Conservation (phyloP, 2,329 filamentous ascomycete genomes). For the Cladobotryum protrusum region DNA sequence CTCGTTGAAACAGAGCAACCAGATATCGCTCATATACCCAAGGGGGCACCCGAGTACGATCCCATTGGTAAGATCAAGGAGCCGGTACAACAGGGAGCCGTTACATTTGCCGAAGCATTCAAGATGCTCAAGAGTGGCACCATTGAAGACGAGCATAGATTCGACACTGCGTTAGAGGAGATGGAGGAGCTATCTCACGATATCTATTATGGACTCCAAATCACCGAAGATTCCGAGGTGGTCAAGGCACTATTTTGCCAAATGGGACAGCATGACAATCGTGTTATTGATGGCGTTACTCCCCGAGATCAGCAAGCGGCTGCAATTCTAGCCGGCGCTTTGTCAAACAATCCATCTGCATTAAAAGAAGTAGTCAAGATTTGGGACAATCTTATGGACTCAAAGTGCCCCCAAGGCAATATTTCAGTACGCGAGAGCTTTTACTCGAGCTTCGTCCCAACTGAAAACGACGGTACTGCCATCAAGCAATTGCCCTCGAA, state of each 20-base stretch:
- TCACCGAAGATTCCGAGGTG: constrained; percentile 49
- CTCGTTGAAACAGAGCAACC: constrained; percentile 44
- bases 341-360: constrained; percentile 61
- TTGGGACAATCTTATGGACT: constrained; percentile 39
- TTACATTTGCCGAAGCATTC: constrained; percentile 26
- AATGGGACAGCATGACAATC: constrained; percentile 30
- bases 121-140: constrained; percentile 42
- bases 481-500: constrained; percentile 21
- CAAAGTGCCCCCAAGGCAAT: constrained; percentile 28
- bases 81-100: constrained; percentile 32
- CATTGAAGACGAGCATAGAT: constrained; percentile 23
- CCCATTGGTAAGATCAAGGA: constrained; percentile 51
- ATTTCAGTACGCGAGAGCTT: constrained; percentile 31
- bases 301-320: constrained; percentile 48
- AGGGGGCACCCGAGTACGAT: constrained; percentile 52
- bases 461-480: constrained; percentile 13
- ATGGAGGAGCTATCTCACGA: constrained; percentile 62
- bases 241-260: constrained; percentile 53
- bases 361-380: constrained; percentile 43
- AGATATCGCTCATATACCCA: constrained; percentile 32
- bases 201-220: constrained; percentile 62
- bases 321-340: constrained; percentile 48
- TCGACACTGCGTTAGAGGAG: constrained; percentile 47
- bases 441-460: constrained; percentile 36
- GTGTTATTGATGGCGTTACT: constrained; percentile 20